Base-by-base conservation (phyloP, 176 grass and related monocot genomes). In the Zizania latifolia region DNA sequence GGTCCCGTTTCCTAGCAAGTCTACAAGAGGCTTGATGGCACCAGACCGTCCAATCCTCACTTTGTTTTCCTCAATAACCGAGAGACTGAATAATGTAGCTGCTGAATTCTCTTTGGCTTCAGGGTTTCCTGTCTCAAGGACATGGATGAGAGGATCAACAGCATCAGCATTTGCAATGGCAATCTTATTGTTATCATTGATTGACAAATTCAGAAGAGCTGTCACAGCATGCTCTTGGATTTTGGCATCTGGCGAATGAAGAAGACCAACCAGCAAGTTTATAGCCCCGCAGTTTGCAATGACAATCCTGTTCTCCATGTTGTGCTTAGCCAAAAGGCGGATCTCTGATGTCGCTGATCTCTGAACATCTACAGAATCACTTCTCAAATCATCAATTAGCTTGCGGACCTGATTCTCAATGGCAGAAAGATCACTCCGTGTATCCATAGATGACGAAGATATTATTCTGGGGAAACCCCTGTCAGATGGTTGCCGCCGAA, bases 101-200 rank as follows among this genome's bases (percentile, higher is more conserved):
- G 93, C 93, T 15, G 93, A 84, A 61, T 97, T 97, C 53, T 97
- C 93, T 80, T 90, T 97, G 66, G 93, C 93, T 77, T 97, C 93
- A 82, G 93, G 43, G 58, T 81, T 97, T 35, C 93, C 93, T 51
- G 88, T 89, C 72, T 90, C 82, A 76, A 97, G 87, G 38, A 97
- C 93, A 16, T 97, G 85, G 23, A 97, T 97, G 75, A 97, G 89
- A 78, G 93, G 93, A 50, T 97, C 74, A 3, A 97, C 83, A 50
- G 93, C 87, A 71, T 89, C 74, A 39, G 88, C 93, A 84, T 40
- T 90, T 69, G 93, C 93, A 50, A 97, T 97, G 40, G 81, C 87
- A 64, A 87, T 90, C 80, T 97, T 97, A 67, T 97, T 97, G 79
- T 97, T 97, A 73, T 97, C 93, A 61, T 97, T 97, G 32, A 97